A percentile compares a stretch with the other conserved stretches of the same genome.
These are phyloP conservation scores for Sarocladium kiliense DNA, from an alignment of 2,329 filamentous ascomycete genomes.

Conservation along the genomic window DNA sequence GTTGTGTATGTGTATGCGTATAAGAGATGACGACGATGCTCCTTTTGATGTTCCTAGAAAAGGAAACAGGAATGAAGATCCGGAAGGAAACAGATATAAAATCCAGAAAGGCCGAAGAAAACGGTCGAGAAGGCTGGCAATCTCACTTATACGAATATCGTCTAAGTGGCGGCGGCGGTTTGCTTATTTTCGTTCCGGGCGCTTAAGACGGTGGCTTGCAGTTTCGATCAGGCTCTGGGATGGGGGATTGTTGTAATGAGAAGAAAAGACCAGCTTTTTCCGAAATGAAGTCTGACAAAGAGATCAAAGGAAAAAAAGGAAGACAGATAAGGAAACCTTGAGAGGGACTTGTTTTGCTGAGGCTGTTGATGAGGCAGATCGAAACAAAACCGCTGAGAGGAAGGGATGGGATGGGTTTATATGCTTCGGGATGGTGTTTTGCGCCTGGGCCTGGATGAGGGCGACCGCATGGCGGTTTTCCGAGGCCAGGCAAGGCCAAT, in stretches of 20 bases:
- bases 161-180: neutral
- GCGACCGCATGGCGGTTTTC: constrained; percentile 1
- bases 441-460: neutral
- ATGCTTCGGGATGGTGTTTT: neutral
- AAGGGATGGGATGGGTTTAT: neutral
- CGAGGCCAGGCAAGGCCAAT: neutral
- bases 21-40: too few relatives aligned
- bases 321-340: neutral
- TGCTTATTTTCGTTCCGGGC: constrained; percentile 2
- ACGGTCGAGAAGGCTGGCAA: neutral
- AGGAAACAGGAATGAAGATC: neutral
- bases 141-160: neutral
- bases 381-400: too few relatives aligned
- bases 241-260: neutral
- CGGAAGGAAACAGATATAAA: neutral
- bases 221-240: neutral
- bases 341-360: too few relatives aligned
- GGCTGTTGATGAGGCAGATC: too few relatives aligned
- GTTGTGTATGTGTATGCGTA: constrained; percentile 10
- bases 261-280: constrained; percentile 1
- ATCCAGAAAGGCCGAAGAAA: neutral
- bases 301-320: neutral
- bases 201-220: neutral
- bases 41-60: too few relatives aligned
- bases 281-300: neutral